phyloP scores from a whole-genome alignment of 1,139 yeast genomes.

The Pichia cactophila region DNA sequence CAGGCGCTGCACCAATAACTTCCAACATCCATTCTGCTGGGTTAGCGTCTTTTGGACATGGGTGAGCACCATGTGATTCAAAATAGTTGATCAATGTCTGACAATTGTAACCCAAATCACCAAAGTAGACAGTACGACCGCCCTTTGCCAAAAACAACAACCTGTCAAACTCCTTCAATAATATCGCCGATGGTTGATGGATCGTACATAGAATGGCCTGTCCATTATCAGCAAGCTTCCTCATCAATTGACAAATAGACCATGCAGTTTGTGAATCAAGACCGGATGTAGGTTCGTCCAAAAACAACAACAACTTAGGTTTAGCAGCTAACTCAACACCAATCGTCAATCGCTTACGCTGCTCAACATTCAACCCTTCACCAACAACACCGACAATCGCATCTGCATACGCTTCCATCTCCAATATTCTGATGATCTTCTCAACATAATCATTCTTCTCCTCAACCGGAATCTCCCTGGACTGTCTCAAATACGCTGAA shows the following conservation, averaged over 20 bases:
- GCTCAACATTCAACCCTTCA: constrained; percentile 50
- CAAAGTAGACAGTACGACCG: constrained; percentile 62
- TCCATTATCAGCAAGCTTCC: constrained; percentile 38
- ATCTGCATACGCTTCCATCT: constrained; percentile 44
- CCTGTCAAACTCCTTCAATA: constrained; percentile 48
- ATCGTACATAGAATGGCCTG: constrained; percentile 46
- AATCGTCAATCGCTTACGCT: constrained; percentile 29
- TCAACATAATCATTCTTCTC: constrained; percentile 44
- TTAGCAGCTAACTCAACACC: constrained; percentile 46
- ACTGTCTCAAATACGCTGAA: constrained; percentile 45
- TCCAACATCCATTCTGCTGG: constrained; percentile 66
- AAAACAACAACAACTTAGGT: constrained; percentile 38
- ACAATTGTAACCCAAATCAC: constrained; percentile 55
- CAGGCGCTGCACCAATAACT: constrained; percentile 59
- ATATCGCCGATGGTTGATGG: constrained; percentile 52
- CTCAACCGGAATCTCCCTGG: constrained; percentile 34
- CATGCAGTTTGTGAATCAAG: constrained; percentile 46
- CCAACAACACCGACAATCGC: constrained; percentile 46
- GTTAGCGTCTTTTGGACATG: constrained; percentile 43
- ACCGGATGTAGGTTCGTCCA: constrained; percentile 47
- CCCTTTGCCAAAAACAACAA: constrained; percentile 44
- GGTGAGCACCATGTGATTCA: constrained; percentile 38
- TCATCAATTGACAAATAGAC: constrained; percentile 38
- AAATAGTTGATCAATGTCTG: constrained; percentile 45
- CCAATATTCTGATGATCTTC: constrained; percentile 38